phyloP scores from a whole-genome alignment of 1,139 yeast genomes.

The Torulaspora pretoriensis region DNA sequence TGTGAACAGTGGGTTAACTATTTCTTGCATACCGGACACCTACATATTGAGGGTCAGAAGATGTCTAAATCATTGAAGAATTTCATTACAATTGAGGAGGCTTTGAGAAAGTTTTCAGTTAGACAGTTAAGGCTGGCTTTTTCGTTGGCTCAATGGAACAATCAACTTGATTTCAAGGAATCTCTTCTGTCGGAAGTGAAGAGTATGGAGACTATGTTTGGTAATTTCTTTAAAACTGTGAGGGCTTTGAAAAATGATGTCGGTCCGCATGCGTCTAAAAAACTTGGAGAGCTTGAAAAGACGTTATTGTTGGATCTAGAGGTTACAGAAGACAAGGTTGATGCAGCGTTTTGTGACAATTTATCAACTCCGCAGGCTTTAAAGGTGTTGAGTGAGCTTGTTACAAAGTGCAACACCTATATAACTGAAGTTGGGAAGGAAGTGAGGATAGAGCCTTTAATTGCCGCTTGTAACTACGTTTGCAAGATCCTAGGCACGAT shows the following conservation, averaged over 20 bases:
- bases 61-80: conserved; percentile 95
- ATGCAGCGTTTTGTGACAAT: conserved; percentile 82
- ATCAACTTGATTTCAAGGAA: conserved; percentile 87
- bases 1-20: conserved; percentile 95
- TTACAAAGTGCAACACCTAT: conserved; percentile 68
- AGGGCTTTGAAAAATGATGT: conserved; percentile 60
- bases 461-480: conserved; percentile 62
- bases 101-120: conserved; percentile 61
- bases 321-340: conserved; percentile 57
- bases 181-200: conserved; percentile 71
- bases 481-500: conserved; percentile 64
- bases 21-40: conserved; percentile 93
- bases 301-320: conserved; percentile 50
- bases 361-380: conserved; percentile 74
- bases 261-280: conserved; percentile 55
- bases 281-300: conserved; percentile 50
- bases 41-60: conserved; percentile 96
- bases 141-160: conserved; percentile 89
- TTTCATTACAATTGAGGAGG: conserved; percentile 91
- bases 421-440: conserved; percentile 50
- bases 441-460: conserved; percentile 61
- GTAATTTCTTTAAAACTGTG: conserved; percentile 78
- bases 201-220: conserved; percentile 65
- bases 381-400: conserved; percentile 60
- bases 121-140: conserved; percentile 88